A percentile compares a stretch with the other conserved stretches of the same genome.
These are phyloP conservation scores for Chrysanthemum lavandulifolium DNA, from an alignment of 129 eudicot genomes.

Conservation along the genomic window DNA sequence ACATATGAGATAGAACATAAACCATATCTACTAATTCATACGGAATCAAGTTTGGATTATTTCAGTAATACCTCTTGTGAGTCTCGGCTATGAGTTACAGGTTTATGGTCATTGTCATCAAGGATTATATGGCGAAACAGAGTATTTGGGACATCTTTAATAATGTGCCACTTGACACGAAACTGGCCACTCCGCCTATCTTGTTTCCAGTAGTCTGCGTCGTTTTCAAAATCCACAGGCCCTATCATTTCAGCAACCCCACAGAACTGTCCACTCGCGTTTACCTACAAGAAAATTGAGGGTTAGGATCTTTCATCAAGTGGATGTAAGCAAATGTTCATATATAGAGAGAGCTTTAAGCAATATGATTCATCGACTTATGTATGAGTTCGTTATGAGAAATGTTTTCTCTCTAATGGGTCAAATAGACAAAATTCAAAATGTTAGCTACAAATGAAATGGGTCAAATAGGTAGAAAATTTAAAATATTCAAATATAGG, in stretches of 20 bases:
- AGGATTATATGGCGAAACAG: conserved; percentile 79
- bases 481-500: background rate
- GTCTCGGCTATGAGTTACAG: conserved; percentile 89
- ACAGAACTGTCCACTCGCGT: conserved; percentile 81
- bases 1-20: background rate
- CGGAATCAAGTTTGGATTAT: background rate
- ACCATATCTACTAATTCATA: background rate
- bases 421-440: background rate
- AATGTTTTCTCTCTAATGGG: background rate
- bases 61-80: conserved; percentile 66
- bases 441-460: background rate
- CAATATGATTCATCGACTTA: background rate
- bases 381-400: background rate
- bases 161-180: conserved; percentile 76
- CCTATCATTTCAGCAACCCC: conserved; percentile 87
- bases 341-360: background rate
- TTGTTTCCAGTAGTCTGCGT: conserved; percentile 83
- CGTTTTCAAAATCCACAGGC: conserved; percentile 66
- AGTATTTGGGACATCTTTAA: conserved; percentile 76
- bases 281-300: conserved; percentile 42
- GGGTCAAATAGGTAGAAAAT: background rate
- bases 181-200: conserved; percentile 90
- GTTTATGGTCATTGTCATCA: conserved; percentile 77
- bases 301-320: background rate
- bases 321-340: background rate